Evolutionary conservation across 148 eudicot genomes (phyloP), one percentile per base, ranked within the genome.

Genomic region (Chenopodium suecicum): DNA sequence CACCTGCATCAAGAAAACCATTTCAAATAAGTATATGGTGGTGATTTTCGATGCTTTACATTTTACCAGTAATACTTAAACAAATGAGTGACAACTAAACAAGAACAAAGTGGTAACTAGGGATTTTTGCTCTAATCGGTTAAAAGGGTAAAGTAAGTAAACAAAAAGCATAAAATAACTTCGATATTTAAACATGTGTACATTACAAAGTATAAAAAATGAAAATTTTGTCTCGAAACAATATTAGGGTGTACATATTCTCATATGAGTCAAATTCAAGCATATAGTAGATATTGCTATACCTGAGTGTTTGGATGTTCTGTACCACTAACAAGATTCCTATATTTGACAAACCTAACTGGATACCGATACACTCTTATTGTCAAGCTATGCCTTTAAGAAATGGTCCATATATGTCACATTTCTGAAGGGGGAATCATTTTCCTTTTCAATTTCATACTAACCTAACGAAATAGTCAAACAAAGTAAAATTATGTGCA

Each of bases 1-100:
- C 91, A 76, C 94, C 94, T 91, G 90, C 87, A 85, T 63, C 20
- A 73, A 70, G 80, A 71, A 23, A 48, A 60, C 11, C 5, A 9
- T 14, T 52, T 16, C 50, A 70, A 34, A 66, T 31, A 74, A 3
- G 56, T 34, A 29, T 9, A 29, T 29, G 68, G 31, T 67, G 27
- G 31, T 44, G 27, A 4, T 8, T 46, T 70, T 27, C 0, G 1
- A 62, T 2, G 31, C 23, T 27, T 23, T 13, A 3, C 23, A 44
- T 17, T 23, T 27, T 41, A 41, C 19, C 11, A 23, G 16, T 14
- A 62, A 29, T 72, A 19, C 16, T 34, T 25, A 22, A 73, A 13
- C 44, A 19, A 19, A 56, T 4, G 60, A 52, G 14, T 41, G 22
- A 16, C 22, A n/a, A 65, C 9, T n/a, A 27, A 67, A 32, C 37